Base-by-base conservation (phyloP, 2,329 filamentous ascomycete genomes). In the Colletotrichum endophyticum region DNA sequence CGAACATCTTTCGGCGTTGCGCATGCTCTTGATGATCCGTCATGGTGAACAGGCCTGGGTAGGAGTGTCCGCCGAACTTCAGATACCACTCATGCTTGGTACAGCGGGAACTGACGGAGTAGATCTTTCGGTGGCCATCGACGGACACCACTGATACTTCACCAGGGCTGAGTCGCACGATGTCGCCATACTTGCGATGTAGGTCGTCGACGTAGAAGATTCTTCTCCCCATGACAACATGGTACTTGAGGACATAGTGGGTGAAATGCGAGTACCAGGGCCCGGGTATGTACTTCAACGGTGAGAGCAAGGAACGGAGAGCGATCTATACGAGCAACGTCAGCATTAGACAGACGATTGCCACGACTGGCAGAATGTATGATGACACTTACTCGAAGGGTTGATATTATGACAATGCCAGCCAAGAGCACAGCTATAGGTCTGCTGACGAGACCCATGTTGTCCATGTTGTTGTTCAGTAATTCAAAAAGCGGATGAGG, bases 121-220 rank as follows among this genome's bases (percentile, higher is more conserved):
- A 66, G 8, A 66, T 53, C 27, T 66, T 27, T 28, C 39, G 6
- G 27, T 66, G 64, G 19, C 36, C 39, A 13, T 66, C 64, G 11
- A 32, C 64, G 13, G 64, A 49, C 0, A n/a, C 39, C 4, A 66
- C 27, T 8, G 64, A 66, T 1, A 66, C 27, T 11, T 66, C 64
- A 1, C 30, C 64, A 22, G 39, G 64, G 34, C 64, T 53, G 12
- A 66, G 56, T 19, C 81, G 80, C 32, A 83, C 81, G n/a, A 82
- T 72, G 25, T 79, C 80, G 7, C 81, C 81, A 76, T 92, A 92
- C 61, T 81, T 82, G 64, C 85, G 79, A 80, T 93, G 92, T 16
- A 92, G 84, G 1, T 78, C 70, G 77, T 93, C 91, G 36, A 93
- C 86, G 77, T 92, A 92, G 61, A 83, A 80, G 2, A 91, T 69